These are phyloP conservation scores for Neonectria punicea DNA, from an alignment of 2,329 filamentous ascomycete genomes.

Conservation along the genomic window DNA sequence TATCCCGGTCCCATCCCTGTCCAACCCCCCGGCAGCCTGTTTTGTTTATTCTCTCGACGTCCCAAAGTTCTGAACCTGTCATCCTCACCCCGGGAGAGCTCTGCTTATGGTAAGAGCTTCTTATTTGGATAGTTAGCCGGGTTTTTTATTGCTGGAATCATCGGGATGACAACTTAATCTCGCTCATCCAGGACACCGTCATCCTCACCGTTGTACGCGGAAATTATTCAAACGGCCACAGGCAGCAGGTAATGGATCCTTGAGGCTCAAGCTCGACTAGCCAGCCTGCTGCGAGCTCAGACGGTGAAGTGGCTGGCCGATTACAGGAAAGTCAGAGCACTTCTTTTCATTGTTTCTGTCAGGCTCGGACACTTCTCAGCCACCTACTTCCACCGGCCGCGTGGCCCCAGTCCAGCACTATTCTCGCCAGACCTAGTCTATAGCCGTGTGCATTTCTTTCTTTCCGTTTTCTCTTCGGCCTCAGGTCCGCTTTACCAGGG, in stretches of 20 bases:
- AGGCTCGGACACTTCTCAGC: not conserved
- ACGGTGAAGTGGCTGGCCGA: conserved; percentile 9
- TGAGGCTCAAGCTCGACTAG: not conserved
- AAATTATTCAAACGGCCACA: not conserved
- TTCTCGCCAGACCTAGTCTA: not conserved
- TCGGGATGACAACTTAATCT: conserved; percentile 7
- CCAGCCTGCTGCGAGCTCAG: not conserved
- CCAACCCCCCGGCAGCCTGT: conserved; percentile 3
- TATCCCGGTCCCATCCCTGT: not conserved
- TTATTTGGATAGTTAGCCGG: not conserved
- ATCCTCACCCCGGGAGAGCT: not conserved
- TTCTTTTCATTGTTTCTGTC: not conserved
- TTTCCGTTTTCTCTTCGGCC: conserved; percentile 1
- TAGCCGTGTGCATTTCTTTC: conserved; percentile 2
- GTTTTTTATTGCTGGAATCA: not conserved
- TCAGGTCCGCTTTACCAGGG: conserved; percentile 4
- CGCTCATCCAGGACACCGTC: not conserved
- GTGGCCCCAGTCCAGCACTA: conserved; percentile 3
- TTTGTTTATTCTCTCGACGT: conserved; percentile 20
- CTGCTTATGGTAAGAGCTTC: conserved; percentile 4
- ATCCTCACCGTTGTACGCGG: not conserved
- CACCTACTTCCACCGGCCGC: conserved; percentile 8
- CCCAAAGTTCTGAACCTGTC: conserved; percentile 9
- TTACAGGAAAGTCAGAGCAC: conserved; percentile 6
- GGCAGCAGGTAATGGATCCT: not conserved